Evolutionary conservation across 2,329 filamentous ascomycete species (phyloP), one percentile per base, ranked within the genome.

Genomic region (Fusarium sp.): DNA sequence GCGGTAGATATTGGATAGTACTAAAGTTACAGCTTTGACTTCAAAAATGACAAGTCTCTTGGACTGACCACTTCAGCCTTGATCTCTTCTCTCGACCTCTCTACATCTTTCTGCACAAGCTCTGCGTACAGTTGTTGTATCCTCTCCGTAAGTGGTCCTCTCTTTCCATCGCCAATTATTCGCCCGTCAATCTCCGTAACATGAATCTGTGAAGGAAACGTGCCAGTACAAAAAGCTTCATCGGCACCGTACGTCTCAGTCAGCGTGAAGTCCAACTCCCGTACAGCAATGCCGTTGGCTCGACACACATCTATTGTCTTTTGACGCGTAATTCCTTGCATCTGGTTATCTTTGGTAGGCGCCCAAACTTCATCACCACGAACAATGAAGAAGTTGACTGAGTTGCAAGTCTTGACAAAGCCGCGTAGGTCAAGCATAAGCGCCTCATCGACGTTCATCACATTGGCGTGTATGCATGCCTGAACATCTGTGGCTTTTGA

Each of bases 311-410:
- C 61, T 1, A 66, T 66, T 0, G 63, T 66, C 14, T 66, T 66
- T 17, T 66, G 61, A 0, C 63, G 23, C 0, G 63, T 66, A 0
- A 66, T 66, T 0, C 63, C 63, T 13, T 66, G 63, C 63, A 66
- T 66, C 27, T 66, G 63, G 1, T 66, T 66, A 0, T 66, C 63
- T n/a, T 66, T 66, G 0, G 63, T 66, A 2, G 63, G 61, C 0
- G 63, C 61, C 63, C 63, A 66, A 2, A 66, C 63, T 26, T 66
- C 63, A 15, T 66, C n/a, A 0, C 40, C 61, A 0, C 63, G 40
- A 0, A 66, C 13, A 4, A 66, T 66, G 1, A 66, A 66, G 33
- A 66, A 66, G 6, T 66, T 66, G 4, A 66, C 63, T 0, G 63
- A 66, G 5, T 66, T 66, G 4, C 63, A 66, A 0, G 63, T 66